Conservation (phyloP, 2,329 filamentous ascomycete species). For the Pyrenochaeta sp. region DNA sequence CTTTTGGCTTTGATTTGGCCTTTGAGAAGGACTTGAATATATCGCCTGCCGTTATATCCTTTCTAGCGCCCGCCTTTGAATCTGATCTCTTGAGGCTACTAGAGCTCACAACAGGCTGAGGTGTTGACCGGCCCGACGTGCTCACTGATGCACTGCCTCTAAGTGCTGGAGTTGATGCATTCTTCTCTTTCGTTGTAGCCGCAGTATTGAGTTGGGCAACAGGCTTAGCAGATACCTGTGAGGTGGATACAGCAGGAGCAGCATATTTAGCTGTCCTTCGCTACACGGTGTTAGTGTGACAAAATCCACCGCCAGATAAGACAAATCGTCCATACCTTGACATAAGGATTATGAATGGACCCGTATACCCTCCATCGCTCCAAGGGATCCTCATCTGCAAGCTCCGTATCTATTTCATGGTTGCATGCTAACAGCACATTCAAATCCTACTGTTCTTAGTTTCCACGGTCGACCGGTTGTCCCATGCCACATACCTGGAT, state of each 20-base stretch:
- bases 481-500: slow-evolving; percentile 67
- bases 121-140: slow-evolving; percentile 44
- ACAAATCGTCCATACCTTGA: slow-evolving; percentile 56
- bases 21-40: slow-evolving; percentile 86
- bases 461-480: slow-evolving; percentile 41
- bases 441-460: slow-evolving; percentile 62
- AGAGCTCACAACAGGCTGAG: slow-evolving; percentile 32
- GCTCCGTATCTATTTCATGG: slow-evolving; percentile 67
- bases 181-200: slow-evolving; percentile 31
- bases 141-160: slow-evolving; percentile 41
- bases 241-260: slow-evolving; percentile 41
- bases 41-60: slow-evolving; percentile 63
- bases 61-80: slow-evolving; percentile 62
- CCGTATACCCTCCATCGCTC: slow-evolving; percentile 71
- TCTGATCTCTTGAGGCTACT: slow-evolving; percentile 43
- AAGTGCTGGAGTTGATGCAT: slow-evolving; percentile 22
- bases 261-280: slow-evolving; percentile 52
- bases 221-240: slow-evolving; percentile 14
- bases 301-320: background rate
- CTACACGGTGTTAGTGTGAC: slow-evolving; percentile 41
- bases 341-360: slow-evolving; percentile 76
- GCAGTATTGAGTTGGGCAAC: slow-evolving; percentile 17
- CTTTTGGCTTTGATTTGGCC: slow-evolving; percentile 64
- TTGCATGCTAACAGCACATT: slow-evolving; percentile 75
- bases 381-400: slow-evolving; percentile 66